A percentile compares a stretch with the other conserved stretches of the same genome.
phyloP scores from a whole-genome alignment of 495 filamentous ascomycete species.

The Tetracladium setigerum region DNA sequence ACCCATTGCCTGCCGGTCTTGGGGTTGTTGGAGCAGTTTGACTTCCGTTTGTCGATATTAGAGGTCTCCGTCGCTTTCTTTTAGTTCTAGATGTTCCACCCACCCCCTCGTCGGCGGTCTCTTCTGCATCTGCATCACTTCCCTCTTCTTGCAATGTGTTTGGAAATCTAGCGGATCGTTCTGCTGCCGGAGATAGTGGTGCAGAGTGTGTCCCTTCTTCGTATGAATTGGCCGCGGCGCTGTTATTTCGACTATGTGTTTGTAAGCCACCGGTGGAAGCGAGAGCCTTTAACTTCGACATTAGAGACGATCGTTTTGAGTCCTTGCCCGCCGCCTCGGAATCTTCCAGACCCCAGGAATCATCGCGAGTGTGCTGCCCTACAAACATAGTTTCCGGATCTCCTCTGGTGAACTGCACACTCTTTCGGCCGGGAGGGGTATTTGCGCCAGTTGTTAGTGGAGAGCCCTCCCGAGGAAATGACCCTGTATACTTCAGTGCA shows the following conservation, averaged over 20 bases:
- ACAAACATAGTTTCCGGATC: conserved; percentile 33
- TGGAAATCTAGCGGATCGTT: conserved; percentile 28
- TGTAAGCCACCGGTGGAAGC: conserved; percentile 32
- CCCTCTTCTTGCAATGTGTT: conserved; percentile 53
- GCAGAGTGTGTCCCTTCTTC: conserved; percentile 38
- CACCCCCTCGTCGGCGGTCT: conserved; percentile 52
- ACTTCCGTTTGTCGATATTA: conserved; percentile 3
- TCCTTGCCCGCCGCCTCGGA: conserved; percentile 37
- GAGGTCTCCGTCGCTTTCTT: conserved; percentile 44
- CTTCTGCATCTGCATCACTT: conserved; percentile 72
- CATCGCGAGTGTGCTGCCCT: conserved; percentile 42
- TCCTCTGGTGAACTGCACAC: conserved; percentile 57
- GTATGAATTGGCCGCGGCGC: conserved; percentile 25
- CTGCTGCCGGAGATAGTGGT: conserved; percentile 28
- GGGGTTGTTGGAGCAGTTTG: conserved; percentile 60
- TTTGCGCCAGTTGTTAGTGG: conserved; percentile 26
- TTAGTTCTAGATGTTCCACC: conserved; percentile 35
- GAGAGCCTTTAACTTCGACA: conserved; percentile 59
- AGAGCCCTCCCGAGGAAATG: conserved; percentile 7
- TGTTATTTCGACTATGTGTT: conserved; percentile 36
- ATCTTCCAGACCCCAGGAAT: conserved; percentile 51
- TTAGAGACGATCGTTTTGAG: conserved; percentile 50
- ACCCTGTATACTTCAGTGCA: conserved; percentile 10
- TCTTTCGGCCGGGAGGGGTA: conserved; percentile 43
- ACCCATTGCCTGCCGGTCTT: conserved; percentile 40